Evolutionary conservation across 495 filamentous ascomycete genomes (phyloP).

Genomic region (Aspergillus hancockii): DNA sequence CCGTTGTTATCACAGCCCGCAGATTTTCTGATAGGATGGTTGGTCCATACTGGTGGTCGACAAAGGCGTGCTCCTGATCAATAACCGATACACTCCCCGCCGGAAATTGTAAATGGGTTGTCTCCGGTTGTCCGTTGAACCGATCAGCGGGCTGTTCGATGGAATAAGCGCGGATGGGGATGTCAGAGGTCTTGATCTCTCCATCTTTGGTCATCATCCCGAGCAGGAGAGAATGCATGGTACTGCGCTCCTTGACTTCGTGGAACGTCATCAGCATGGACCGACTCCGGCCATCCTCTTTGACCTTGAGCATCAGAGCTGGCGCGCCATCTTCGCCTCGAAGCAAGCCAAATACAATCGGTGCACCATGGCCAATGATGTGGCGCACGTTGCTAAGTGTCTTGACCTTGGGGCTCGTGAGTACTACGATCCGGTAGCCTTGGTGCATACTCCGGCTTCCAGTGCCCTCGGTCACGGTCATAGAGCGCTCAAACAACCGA

Average conservation of each 20-base stretch:
- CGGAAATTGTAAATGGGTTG: slow-evolving; percentile 43
- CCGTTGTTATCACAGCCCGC: slow-evolving; percentile 64
- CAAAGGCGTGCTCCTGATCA: slow-evolving; percentile 48
- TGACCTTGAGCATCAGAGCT: slow-evolving; percentile 68
- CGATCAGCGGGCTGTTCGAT: slow-evolving; percentile 57
- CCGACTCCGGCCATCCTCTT: slow-evolving; percentile 61
- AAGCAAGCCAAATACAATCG: slow-evolving; percentile 72
- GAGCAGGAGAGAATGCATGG: slow-evolving; percentile 66
- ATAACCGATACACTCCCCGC: slow-evolving; percentile 50
- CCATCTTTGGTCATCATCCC: slow-evolving; percentile 61
- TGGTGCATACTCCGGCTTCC: slow-evolving; percentile 68
- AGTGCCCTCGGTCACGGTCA: slow-evolving; percentile 62
- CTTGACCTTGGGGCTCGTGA: slow-evolving; percentile 74
- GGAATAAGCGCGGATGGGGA: slow-evolving; percentile 59
- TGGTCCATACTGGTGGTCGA: slow-evolving; percentile 46
- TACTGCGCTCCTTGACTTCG: slow-evolving; percentile 63
- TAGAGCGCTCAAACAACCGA: slow-evolving; percentile 68
- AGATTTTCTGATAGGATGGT: slow-evolving; percentile 71
- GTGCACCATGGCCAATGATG: slow-evolving; percentile 56
- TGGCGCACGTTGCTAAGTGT: slow-evolving; percentile 72
- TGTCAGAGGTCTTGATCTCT: slow-evolving; percentile 63
- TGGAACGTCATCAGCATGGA: slow-evolving; percentile 75
- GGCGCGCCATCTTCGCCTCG: slow-evolving; percentile 66
- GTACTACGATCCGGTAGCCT: slow-evolving; percentile 72
- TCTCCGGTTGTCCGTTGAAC: slow-evolving; percentile 27